Percentiles rank a stretch among this genome's conserved stretches.
Evolutionary conservation across 805 yeast genomes (phyloP).

Genomic region (Kodamaea jinghongensis): DNA sequence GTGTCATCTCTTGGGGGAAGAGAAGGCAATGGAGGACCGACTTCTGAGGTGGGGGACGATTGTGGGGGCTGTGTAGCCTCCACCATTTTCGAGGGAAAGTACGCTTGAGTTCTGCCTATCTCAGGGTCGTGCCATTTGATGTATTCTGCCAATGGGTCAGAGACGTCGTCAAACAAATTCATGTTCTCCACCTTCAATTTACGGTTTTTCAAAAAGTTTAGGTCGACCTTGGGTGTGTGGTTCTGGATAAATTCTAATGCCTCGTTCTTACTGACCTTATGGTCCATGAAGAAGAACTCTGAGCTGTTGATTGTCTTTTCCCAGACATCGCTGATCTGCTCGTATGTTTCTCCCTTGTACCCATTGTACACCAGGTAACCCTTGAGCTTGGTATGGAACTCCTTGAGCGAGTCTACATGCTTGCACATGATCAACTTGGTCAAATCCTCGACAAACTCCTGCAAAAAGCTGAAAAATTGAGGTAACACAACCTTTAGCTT

Average conservation of each 20-base stretch:
- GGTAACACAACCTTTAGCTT: slow-evolving; percentile 45
- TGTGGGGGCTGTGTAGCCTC: slow-evolving; percentile 10
- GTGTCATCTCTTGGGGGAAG: slow-evolving; percentile 33
- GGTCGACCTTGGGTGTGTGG: slow-evolving; percentile 7
- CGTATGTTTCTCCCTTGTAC: slow-evolving; percentile 14
- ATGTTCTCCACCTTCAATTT: slow-evolving; percentile 3
- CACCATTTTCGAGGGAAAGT: slow-evolving; percentile 24
- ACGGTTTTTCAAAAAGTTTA: slow-evolving; percentile 4
- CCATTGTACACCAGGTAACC: slow-evolving; percentile 29
- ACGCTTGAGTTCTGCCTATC: slow-evolving; percentile 25
- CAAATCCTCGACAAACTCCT: slow-evolving; percentile 48
- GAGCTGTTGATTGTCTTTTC: slow-evolving; percentile 3
- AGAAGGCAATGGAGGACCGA: slow-evolving; percentile 21
- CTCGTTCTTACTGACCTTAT: slow-evolving; percentile 2
- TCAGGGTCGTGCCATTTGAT: slow-evolving; percentile 24
- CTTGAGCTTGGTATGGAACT: slow-evolving; percentile 22
- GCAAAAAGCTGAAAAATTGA: slow-evolving; percentile 42
- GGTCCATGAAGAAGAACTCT: neutral
- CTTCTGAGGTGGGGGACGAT: slow-evolving; percentile 10
- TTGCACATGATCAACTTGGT: slow-evolving; percentile 37
- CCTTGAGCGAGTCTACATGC: slow-evolving; percentile 33
- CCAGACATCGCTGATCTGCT: slow-evolving; percentile 7
- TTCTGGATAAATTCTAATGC: slow-evolving; percentile 3
- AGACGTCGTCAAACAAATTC: slow-evolving; percentile 12
- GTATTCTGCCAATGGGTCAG: slow-evolving; percentile 33